Conservation (phyloP, 805 yeast genomes). For the Suhomyces canberraensis region DNA sequence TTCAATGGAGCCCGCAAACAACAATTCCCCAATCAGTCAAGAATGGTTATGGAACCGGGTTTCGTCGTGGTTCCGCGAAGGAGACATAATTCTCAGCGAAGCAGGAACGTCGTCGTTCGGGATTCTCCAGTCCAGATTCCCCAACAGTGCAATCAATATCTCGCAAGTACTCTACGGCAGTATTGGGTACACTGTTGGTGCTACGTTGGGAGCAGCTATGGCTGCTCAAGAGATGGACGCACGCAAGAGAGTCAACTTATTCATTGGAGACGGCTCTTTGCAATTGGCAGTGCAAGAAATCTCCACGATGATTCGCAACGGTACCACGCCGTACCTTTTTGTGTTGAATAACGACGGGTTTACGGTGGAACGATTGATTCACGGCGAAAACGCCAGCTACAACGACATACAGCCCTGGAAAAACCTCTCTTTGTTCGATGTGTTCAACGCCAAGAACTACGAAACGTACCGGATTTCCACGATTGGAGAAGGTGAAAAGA, state of each 20-base stretch:
- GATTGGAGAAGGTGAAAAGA: conserved; percentile 54
- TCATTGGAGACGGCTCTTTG: conserved; percentile 74
- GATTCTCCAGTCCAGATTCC: conserved; percentile 63
- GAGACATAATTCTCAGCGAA: conserved; percentile 66
- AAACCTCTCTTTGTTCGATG: conserved; percentile 52
- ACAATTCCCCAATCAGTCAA: conserved; percentile 42
- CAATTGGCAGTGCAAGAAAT: conserved; percentile 74
- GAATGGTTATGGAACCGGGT: conserved; percentile 68
- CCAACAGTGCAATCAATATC: conserved; percentile 58
- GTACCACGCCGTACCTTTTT: conserved; percentile 63
- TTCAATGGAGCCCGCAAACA: conserved; percentile 42
- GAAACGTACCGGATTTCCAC: conserved; percentile 54
- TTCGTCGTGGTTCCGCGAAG: conserved; percentile 59
- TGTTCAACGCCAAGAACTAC: conserved; percentile 58
- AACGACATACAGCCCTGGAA: conserved; percentile 70
- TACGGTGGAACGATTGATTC: conserved; percentile 72
- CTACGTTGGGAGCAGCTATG: conserved; percentile 64
- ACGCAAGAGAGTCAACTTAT: conserved; percentile 58
- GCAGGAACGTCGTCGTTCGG: conserved; percentile 78
- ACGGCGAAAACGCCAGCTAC: conserved; percentile 62
- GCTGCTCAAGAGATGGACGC: conserved; percentile 65
- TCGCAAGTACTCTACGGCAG: conserved; percentile 79
- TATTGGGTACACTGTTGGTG: conserved; percentile 68
- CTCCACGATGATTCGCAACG: conserved; percentile 66
- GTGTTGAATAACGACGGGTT: conserved; percentile 71